These are phyloP conservation scores for Ogataea pini DNA, from an alignment of 805 yeast genomes.

Conservation along the genomic window DNA sequence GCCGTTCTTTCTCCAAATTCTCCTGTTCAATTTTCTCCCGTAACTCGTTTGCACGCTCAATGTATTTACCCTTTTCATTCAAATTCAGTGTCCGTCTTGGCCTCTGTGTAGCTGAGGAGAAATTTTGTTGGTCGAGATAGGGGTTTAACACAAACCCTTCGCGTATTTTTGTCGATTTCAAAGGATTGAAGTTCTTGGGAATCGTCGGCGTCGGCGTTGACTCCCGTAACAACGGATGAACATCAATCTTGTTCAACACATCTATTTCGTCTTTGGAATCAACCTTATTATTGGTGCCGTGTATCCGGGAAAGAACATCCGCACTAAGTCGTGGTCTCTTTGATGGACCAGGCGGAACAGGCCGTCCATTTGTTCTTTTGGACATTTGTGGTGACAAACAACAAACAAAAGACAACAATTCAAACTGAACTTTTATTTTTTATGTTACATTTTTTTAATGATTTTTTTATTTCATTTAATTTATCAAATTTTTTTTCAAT, in stretches of 20 bases:
- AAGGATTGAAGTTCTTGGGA: slow-evolving; percentile 24
- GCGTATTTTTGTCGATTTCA: slow-evolving; percentile 24
- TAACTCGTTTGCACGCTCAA: slow-evolving; percentile 52
- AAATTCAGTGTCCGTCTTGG: slow-evolving; percentile 47
- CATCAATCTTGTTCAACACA: slow-evolving; percentile 25
- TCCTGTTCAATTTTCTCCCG: slow-evolving; percentile 42
- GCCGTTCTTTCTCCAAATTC: slow-evolving; percentile 35
- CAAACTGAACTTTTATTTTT: neutral
- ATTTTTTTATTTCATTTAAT: slow-evolving; percentile 1
- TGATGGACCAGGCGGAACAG: neutral
- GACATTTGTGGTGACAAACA: too few species aligned
- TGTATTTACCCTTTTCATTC: slow-evolving; percentile 64
- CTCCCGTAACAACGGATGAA: slow-evolving; percentile 33
- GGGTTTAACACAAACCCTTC: slow-evolving; percentile 36
- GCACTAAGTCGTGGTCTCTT: slow-evolving; percentile 6
- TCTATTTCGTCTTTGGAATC: slow-evolving; percentile 3
- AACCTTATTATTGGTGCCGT: slow-evolving; percentile 1
- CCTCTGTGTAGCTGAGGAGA: slow-evolving; percentile 20
- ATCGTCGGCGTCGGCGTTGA: slow-evolving; percentile 16
- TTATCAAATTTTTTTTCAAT: neutral
- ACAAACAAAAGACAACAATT: too few species aligned
- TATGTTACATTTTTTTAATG: neutral
- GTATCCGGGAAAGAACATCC: slow-evolving; percentile 9
- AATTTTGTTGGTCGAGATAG: slow-evolving; percentile 33
- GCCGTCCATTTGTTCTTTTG: neutral